These are phyloP conservation scores for Geosmithia putterillii DNA, from an alignment of 2,329 filamentous ascomycete genomes.

Conservation along the genomic window DNA sequence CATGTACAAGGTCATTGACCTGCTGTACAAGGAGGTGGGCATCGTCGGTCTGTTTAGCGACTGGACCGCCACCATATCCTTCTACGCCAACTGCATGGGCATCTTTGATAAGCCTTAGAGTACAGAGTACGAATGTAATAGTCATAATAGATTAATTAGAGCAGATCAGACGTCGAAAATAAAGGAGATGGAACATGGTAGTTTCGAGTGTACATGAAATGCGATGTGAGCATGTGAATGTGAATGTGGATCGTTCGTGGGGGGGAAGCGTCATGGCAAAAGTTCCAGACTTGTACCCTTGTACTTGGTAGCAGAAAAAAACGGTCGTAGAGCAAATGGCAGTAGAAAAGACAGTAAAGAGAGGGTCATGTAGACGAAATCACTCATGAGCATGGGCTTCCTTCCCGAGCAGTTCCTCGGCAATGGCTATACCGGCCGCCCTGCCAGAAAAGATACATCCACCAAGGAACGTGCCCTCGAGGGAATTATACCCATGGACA, in stretches of 20 bases:
- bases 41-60: constrained; percentile 54
- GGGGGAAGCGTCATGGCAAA: too few species aligned
- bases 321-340: neutral
- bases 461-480: constrained; percentile 50
- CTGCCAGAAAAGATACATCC: constrained; percentile 52
- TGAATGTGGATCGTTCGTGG: too few species aligned
- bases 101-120: neutral
- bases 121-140: too few species aligned
- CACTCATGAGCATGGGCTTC: neutral
- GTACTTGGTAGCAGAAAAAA: too few species aligned
- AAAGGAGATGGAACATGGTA: too few species aligned
- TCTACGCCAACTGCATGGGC: constrained; percentile 60
- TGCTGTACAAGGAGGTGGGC: constrained; percentile 47
- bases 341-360: neutral
- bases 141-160: too few species aligned
- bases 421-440: constrained; percentile 41
- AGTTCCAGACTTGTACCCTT: too few species aligned
- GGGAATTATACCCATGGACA: constrained; percentile 48
- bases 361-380: neutral
- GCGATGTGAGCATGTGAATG: too few species aligned
- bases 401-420: constrained; percentile 23
- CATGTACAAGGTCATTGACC: constrained; percentile 53
- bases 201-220: too few species aligned
- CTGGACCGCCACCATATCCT: constrained; percentile 57
- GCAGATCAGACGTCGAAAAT: too few species aligned